These are phyloP conservation scores for Grosmannia clavigera DNA, from an alignment of 2,329 filamentous ascomycete species.

Conservation along the genomic window DNA sequence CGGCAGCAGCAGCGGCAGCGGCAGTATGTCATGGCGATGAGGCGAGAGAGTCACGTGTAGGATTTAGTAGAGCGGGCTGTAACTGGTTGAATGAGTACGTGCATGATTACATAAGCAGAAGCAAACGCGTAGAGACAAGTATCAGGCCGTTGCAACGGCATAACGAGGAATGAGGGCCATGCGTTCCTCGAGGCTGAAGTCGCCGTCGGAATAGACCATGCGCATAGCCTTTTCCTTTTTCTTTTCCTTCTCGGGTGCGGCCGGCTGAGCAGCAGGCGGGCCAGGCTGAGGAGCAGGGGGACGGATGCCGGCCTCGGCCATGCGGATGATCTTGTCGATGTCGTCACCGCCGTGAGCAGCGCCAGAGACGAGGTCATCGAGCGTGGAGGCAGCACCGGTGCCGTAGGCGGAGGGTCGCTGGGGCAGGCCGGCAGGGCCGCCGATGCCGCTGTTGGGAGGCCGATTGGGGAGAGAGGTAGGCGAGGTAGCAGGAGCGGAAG, in stretches of 20 bases:
- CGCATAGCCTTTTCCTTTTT: constrained; percentile 42
- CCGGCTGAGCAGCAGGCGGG: constrained; percentile 14
- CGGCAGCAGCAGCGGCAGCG: background rate
- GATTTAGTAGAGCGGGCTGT: no score
- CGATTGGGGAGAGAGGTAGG: constrained; percentile 27
- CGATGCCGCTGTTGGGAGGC: constrained; percentile 23
- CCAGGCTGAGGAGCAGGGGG: constrained; percentile 30
- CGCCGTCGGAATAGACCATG: constrained; percentile 73
- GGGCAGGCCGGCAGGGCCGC: constrained; percentile 17
- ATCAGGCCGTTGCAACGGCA: constrained; percentile 23
- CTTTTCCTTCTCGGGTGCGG: constrained; percentile 31
- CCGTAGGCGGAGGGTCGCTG: constrained; percentile 14
- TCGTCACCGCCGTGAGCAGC: constrained; percentile 34
- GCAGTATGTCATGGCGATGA: background rate
- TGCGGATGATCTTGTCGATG: constrained; percentile 52
- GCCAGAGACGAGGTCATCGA: constrained; percentile 35
- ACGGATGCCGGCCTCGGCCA: constrained; percentile 49
- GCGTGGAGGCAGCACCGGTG: constrained; percentile 26
- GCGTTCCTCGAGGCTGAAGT: constrained; percentile 76
- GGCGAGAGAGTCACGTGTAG: no score
- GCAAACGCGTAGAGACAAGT: no score
- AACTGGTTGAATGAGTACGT: no score
- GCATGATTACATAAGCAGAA: no score
- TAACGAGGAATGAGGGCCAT: constrained; percentile 72
- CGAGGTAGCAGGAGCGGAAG: background rate